Percentiles rank a stretch among this genome's conserved stretches.
Conservation (phyloP, 805 yeast species). For the Pichia kluyveri region DNA sequence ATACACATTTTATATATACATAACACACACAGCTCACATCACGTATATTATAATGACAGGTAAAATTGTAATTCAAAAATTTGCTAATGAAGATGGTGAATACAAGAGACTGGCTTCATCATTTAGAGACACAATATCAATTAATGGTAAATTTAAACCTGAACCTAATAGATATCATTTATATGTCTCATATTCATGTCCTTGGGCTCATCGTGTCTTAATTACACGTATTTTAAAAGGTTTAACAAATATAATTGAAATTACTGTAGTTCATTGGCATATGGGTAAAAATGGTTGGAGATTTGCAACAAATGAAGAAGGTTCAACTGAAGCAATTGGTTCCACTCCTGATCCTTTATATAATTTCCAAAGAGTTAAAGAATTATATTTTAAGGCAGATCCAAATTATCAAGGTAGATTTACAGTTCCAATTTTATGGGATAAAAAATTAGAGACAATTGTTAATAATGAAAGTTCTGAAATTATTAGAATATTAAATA, state of each 20-base stretch:
- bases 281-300: constrained; percentile 89
- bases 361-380: constrained; percentile 50
- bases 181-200: constrained; percentile 84
- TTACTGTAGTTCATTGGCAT: constrained; percentile 85
- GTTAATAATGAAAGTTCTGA: constrained; percentile 91
- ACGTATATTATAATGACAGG: not conserved
- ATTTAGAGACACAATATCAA: constrained; percentile 57
- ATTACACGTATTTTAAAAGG: constrained; percentile 72
- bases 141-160: constrained; percentile 58
- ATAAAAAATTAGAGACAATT: constrained; percentile 68
- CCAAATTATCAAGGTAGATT: constrained; percentile 73
- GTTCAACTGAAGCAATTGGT: constrained; percentile 25
- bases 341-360: constrained; percentile 54
- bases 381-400: constrained; percentile 67
- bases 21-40: too few species aligned
- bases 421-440: constrained; percentile 94
- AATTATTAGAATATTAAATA: constrained; percentile 74
- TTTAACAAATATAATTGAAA: constrained; percentile 45
- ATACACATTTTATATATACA: too few species aligned
- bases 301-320: constrained; percentile 43
- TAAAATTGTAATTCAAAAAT: constrained; percentile 35
- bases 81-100: constrained; percentile 45
- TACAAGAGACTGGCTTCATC: constrained; percentile 39
- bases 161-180: constrained; percentile 79
- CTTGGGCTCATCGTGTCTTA: constrained; percentile 90